A percentile compares a stretch with the other conserved stretches of the same genome.
These are phyloP conservation scores for Fusarium sp. DNA, from an alignment of 2,329 filamentous ascomycete genomes.

Conservation along the genomic window DNA sequence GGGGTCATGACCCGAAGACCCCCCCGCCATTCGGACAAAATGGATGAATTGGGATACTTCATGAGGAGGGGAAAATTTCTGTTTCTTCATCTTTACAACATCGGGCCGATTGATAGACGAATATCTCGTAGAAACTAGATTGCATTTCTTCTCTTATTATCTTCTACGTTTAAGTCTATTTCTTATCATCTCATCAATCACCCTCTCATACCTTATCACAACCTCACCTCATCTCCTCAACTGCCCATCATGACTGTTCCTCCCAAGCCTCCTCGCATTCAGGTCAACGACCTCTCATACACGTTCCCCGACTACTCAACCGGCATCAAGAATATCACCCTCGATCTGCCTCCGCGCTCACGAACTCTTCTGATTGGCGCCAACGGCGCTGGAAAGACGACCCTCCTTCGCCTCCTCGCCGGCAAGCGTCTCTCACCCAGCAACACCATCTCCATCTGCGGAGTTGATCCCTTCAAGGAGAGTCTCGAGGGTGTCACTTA, in stretches of 20 bases:
- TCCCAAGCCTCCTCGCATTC: conserved; percentile 68
- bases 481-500: conserved; percentile 95
- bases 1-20: conserved; percentile 32
- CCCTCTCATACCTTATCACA: conserved; percentile 4
- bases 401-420: conserved; percentile 90
- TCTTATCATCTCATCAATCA: not conserved
- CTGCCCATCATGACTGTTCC: conserved; percentile 43
- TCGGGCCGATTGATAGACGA: not conserved
- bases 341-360: conserved; percentile 83
- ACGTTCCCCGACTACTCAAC: conserved; percentile 85
- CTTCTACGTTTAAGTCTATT: not conserved
- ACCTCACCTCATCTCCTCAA: not conserved
- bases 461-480: conserved; percentile 91
- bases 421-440: conserved; percentile 92
- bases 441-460: conserved; percentile 79
- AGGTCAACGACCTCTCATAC: conserved; percentile 84
- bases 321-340: conserved; percentile 79
- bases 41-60: not conserved
- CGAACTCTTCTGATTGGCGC: conserved; percentile 94
- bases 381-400: conserved; percentile 98
- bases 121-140: not conserved
- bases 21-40: conserved; percentile 34
- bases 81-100: not conserved
- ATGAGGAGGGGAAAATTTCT: conserved; percentile 28
- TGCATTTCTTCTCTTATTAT: not conserved